Base-by-base conservation (phyloP, 768 basidiomycete species). In the Gloeophyllum trabeum region DNA sequence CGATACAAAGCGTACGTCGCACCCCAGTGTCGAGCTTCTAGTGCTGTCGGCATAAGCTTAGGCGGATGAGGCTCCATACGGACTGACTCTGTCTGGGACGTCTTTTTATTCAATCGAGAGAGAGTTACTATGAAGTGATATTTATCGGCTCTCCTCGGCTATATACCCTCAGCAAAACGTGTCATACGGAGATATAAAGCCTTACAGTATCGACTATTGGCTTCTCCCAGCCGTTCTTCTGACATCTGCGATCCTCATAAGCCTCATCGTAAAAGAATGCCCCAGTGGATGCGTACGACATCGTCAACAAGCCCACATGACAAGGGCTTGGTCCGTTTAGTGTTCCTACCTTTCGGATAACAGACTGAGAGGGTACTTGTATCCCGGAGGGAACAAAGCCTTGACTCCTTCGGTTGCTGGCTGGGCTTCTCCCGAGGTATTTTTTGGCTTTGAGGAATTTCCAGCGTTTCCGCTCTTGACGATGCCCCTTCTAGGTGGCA, bases 401-500 rank as follows among this genome's bases (percentile, higher is more conserved):
- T 73, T 75, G 24, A 7, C 10, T 10, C 73, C 73, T 46, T 59
- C 61, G 23, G 48, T 47, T 2, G 54, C 43, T 41, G 58, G 55
- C 21, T 40, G 25, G 46, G 45, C 5, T 52, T 52, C 43, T 3
- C 54, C 35, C 28, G 50, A 42, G 5, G 53, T 39, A 28, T 51
- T 55, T 13, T 50, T 46, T 10, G 66, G 50, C 48, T 86, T 90
- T 24, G 81, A 71, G 1, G 85, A 85, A 51, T 88, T 92, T 38
- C 89, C 87, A n/a, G 87, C 83, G 57, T 90, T 89, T 35, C 90
- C 90, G 44, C 85, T 82, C 58, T 83, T 86, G 48, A 90, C 79
- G 40, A 91, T 86, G 48, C 82, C 81, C 63, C 70, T 80, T 44
- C 69, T 73, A 13, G 80, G 75, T 44, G 80, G 71, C 82, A 85